Evolutionary conservation across 2,329 filamentous ascomycete species (phyloP).

Genomic region (Fusarium sp.): DNA sequence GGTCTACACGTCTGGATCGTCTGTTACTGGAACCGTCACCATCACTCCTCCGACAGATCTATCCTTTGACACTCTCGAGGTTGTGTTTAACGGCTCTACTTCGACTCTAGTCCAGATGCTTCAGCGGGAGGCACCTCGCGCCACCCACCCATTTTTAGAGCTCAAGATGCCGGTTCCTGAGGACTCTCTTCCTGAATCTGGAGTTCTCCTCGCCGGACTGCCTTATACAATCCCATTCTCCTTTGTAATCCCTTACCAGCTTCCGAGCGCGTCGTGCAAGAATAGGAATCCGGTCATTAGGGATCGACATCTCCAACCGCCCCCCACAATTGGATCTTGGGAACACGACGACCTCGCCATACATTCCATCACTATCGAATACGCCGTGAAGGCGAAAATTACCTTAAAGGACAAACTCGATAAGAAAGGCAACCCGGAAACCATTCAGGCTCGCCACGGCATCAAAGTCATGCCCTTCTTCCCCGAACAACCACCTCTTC

Average conservation of each 20-base stretch:
- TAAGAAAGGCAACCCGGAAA: neutral
- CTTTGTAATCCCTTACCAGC: constrained; percentile 33
- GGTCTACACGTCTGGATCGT: constrained; percentile 31
- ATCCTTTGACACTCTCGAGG: constrained; percentile 20
- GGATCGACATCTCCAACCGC: constrained; percentile 28
- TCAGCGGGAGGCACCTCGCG: constrained; percentile 19
- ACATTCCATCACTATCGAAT: constrained; percentile 20
- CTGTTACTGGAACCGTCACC: constrained; percentile 19
- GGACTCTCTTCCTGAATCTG: constrained; percentile 1
- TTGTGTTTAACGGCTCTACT: constrained; percentile 19
- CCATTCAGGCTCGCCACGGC: constrained; percentile 1
- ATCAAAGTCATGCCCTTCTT: constrained; percentile 32
- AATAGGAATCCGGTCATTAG: constrained; percentile 12
- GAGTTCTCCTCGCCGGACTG: constrained; percentile 12
- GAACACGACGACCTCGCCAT: constrained; percentile 34
- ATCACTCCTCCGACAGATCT: constrained; percentile 18
- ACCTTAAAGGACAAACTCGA: neutral
- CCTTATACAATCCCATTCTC: constrained; percentile 28
- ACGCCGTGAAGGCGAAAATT: constrained; percentile 18
- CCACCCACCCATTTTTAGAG: constrained; percentile 27
- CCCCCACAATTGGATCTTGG: constrained; percentile 34
- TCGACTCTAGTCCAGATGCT: constrained; percentile 21
- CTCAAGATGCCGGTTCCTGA: constrained; percentile 30
- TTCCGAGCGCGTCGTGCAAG: constrained; percentile 28
- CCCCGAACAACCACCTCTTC: constrained; percentile 30